Percentiles rank a stretch among this genome's conserved stretches.
phyloP scores from a whole-genome alignment of 164 flowering plant genomes.

The Tinospora cordifolia region DNA sequence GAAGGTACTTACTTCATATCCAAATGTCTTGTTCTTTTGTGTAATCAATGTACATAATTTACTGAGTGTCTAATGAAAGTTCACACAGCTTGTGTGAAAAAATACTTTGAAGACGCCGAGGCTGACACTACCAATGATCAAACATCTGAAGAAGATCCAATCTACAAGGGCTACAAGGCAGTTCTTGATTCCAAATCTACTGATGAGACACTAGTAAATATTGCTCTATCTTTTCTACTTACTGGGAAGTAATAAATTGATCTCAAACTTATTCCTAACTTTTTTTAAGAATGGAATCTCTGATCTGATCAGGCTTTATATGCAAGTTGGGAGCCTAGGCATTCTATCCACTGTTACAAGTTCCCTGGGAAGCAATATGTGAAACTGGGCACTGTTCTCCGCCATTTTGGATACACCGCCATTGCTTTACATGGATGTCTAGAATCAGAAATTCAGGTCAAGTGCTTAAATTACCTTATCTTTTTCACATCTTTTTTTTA shows the following conservation, averaged over 20 bases:
- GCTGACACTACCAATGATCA: neutral
- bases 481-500: neutral
- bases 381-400: slow-evolving; percentile 63
- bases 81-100: slow-evolving; percentile 61
- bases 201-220: slow-evolving; percentile 65
- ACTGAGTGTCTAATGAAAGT: neutral
- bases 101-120: slow-evolving; percentile 50
- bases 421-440: slow-evolving; percentile 86
- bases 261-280: neutral
- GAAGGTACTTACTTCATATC: slow-evolving; percentile 40
- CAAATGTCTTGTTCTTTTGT: too few species aligned
- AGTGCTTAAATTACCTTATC: slow-evolving; percentile 10
- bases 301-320: slow-evolving; percentile 48
- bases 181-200: slow-evolving; percentile 74
- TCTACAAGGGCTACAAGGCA: slow-evolving; percentile 56
- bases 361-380: slow-evolving; percentile 85
- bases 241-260: neutral
- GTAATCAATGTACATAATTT: neutral
- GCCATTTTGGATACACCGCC: slow-evolving; percentile 70
- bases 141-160: slow-evolving; percentile 13
- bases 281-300: neutral
- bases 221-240: neutral
- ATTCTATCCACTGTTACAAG: slow-evolving; percentile 47
- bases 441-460: slow-evolving; percentile 80
- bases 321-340: slow-evolving; percentile 97